These are phyloP conservation scores for Cucumis sativus DNA, from an alignment of 306 rosid species.

Conservation along the genomic window DNA sequence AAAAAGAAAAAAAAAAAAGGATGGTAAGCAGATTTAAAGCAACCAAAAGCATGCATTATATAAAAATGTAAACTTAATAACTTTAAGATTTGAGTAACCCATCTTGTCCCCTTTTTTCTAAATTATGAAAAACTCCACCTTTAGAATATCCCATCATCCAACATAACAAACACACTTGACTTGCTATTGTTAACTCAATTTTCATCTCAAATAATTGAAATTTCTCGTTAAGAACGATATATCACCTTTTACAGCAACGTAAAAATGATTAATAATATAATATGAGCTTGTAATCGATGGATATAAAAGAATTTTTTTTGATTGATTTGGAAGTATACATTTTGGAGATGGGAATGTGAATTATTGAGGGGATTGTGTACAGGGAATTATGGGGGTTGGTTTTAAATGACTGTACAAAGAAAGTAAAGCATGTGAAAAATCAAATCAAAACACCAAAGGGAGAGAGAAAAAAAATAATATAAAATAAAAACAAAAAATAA, in stretches of 20 bases:
- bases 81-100: background rate
- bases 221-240: too few relatives aligned
- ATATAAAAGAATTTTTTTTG: background rate
- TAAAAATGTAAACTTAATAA: background rate
- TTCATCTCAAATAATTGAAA: too few relatives aligned
- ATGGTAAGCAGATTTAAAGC: background rate
- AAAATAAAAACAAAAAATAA: too few relatives aligned
- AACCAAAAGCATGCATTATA: background rate
- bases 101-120: background rate
- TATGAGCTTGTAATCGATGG: too few relatives aligned
- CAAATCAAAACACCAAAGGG: background rate
- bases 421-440: conserved; percentile 1
- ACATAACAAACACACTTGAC: background rate
- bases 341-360: background rate
- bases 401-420: background rate
- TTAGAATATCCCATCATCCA: background rate
- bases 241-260: too few relatives aligned
- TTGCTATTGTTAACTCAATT: too few relatives aligned
- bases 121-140: background rate
- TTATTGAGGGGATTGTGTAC: background rate
- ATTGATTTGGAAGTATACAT: conserved; percentile 1
- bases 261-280: too few relatives aligned
- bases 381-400: background rate
- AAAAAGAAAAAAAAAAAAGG: background rate
- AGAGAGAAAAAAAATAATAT: too few relatives aligned